Evolutionary conservation across 495 filamentous ascomycete species (phyloP).

Genomic region (Friedmanniomyces simplex): DNA sequence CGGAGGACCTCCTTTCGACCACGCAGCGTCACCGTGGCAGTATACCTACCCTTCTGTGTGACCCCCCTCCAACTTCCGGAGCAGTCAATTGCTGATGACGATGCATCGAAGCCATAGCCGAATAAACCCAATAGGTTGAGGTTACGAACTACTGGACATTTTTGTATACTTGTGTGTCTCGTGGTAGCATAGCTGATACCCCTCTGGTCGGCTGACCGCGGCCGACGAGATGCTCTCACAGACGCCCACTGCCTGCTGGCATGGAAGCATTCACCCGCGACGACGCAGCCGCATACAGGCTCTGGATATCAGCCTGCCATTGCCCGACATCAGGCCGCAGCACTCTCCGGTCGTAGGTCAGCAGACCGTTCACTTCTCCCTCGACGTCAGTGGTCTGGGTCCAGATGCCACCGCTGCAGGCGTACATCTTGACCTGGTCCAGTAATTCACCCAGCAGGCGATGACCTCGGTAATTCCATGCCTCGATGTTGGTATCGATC

Average conservation of each 20-base stretch:
- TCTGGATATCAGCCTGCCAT: slow-evolving; percentile 52
- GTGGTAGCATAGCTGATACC: too few relatives aligned
- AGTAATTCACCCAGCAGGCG: slow-evolving; percentile 42
- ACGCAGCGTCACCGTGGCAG: too few relatives aligned
- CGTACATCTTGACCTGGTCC: slow-evolving; percentile 45
- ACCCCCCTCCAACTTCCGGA: too few relatives aligned
- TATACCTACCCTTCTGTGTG: too few relatives aligned
- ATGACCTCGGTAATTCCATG: slow-evolving; percentile 56
- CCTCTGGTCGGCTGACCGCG: too few relatives aligned
- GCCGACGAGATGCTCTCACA: background rate
- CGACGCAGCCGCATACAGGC: slow-evolving; percentile 45
- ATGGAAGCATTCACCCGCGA: slow-evolving; percentile 1
- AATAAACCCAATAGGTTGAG: too few relatives aligned
- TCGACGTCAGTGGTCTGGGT: slow-evolving; percentile 66
- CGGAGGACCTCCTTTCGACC: too few relatives aligned
- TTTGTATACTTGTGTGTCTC: too few relatives aligned
- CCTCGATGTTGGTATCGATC: slow-evolving; percentile 43
- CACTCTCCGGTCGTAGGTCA: slow-evolving; percentile 53
- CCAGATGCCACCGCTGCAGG: slow-evolving; percentile 51
- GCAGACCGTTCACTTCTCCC: slow-evolving; percentile 61
- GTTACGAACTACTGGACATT: too few relatives aligned
- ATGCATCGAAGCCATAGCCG: too few relatives aligned
- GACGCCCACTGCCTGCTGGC: background rate
- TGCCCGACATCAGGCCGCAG: slow-evolving; percentile 44
- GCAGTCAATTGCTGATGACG: too few relatives aligned